These are phyloP conservation scores for Aspergillus terreus DNA, from an alignment of 2,329 filamentous ascomycete genomes.

Conservation along the genomic window DNA sequence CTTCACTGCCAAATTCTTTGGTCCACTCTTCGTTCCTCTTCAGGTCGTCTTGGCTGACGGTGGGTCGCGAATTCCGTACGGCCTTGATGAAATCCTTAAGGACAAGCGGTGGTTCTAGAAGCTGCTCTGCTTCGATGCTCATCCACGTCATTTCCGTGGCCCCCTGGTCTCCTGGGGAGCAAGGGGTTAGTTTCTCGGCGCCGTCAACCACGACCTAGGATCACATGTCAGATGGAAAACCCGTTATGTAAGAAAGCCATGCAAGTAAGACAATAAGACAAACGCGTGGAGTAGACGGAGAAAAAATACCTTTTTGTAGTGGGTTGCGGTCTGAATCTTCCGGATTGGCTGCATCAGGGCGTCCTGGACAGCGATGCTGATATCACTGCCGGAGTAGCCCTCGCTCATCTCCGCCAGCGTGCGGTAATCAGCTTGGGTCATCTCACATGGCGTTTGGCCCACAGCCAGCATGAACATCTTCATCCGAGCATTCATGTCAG, in stretches of 20 bases:
- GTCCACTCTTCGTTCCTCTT: slow-evolving; percentile 88
- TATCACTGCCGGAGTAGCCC: slow-evolving; percentile 95
- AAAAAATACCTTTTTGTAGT: slow-evolving; percentile 78
- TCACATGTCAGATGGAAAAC: slow-evolving; percentile 5
- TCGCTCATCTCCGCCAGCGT: slow-evolving; percentile 78
- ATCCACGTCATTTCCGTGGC: slow-evolving; percentile 94
- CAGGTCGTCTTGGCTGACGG: slow-evolving; percentile 83
- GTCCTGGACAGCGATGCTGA: slow-evolving; percentile 90
- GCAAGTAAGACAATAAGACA: neutral
- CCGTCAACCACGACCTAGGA: slow-evolving; percentile 66
- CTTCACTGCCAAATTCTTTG: slow-evolving; percentile 90
- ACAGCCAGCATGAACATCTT: slow-evolving; percentile 95
- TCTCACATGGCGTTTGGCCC: slow-evolving; percentile 84
- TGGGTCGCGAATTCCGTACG: slow-evolving; percentile 81
- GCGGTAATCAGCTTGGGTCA: slow-evolving; percentile 73
- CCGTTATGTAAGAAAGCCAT: neutral
- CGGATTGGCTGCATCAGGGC: slow-evolving; percentile 96
- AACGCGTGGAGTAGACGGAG: slow-evolving; percentile 6
- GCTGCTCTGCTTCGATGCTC: slow-evolving; percentile 74
- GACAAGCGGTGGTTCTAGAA: slow-evolving; percentile 80
- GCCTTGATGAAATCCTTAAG: slow-evolving; percentile 93
- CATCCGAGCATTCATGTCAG: slow-evolving; percentile 80
- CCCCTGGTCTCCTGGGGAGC: slow-evolving; percentile 82
- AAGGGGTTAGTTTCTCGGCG: slow-evolving; percentile 66
- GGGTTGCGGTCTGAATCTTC: slow-evolving; percentile 94